Evolutionary conservation across 768 basidiomycete genomes (phyloP).

Genomic region (Psilocybe azurescens): DNA sequence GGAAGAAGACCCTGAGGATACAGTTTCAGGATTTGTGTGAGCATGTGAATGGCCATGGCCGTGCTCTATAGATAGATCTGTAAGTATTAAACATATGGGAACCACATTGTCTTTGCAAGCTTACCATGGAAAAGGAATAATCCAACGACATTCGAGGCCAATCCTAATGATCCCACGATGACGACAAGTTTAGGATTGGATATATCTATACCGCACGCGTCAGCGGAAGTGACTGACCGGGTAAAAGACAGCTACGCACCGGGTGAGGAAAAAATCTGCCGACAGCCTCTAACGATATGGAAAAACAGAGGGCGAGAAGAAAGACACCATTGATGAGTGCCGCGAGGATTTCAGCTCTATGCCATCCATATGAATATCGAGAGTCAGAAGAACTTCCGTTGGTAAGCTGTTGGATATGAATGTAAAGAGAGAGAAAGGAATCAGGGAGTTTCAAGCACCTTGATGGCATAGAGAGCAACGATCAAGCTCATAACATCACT

Average conservation of each 20-base stretch:
- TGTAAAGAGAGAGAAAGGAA: constrained; percentile 5
- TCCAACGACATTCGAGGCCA: constrained; percentile 92
- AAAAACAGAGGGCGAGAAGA: constrained; percentile 94
- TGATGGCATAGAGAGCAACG: constrained; percentile 89
- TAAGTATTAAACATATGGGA: not conserved
- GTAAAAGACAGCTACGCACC: constrained; percentile 48
- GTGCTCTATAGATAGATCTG: constrained; percentile 54
- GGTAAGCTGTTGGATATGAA: constrained; percentile 57
- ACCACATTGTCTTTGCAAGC: constrained; percentile 20
- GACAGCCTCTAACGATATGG: constrained; percentile 91
- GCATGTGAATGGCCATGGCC: constrained; percentile 66
- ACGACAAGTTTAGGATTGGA: constrained; percentile 89
- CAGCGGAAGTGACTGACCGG: constrained; percentile 6
- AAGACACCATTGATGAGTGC: constrained; percentile 97
- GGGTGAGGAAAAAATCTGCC: constrained; percentile 84
- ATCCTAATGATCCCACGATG: constrained; percentile 86
- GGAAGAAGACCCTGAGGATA: constrained; percentile 30
- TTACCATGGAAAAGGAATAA: constrained; percentile 94
- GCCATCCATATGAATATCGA: constrained; percentile 98
- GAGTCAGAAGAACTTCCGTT: constrained; percentile 59
- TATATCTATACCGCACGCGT: constrained; percentile 60
- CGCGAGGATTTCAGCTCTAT: constrained; percentile 94
- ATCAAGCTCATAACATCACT: constrained; percentile 97
- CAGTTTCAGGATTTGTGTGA: constrained; percentile 39
- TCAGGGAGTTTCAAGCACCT: constrained; percentile 22